These are phyloP conservation scores for Durusdinium trenchii DNA, from an alignment of 73 alveolate species.

Conservation along the genomic window DNA sequence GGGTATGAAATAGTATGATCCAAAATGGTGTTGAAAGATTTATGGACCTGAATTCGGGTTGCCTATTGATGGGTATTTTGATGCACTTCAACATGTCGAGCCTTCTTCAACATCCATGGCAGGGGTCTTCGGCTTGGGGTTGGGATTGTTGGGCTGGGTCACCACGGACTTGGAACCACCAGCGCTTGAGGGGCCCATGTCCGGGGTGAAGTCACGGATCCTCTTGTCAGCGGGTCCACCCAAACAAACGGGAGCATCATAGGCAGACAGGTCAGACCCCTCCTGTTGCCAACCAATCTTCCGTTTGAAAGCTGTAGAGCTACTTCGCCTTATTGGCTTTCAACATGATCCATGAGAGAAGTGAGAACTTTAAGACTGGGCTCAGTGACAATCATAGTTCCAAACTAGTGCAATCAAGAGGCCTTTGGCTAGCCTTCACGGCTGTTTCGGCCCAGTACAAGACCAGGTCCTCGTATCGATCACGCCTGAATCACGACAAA, in stretches of 20 bases:
- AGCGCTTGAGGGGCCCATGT: too few species aligned
- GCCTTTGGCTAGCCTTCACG: slow-evolving; percentile 10
- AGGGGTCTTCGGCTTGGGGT: too few species aligned
- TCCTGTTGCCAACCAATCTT: background rate
- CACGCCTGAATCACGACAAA: background rate
- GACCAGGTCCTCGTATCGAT: background rate
- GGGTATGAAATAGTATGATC: background rate
- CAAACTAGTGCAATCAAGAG: background rate
- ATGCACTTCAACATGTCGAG: too few species aligned
- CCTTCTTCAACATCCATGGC: too few species aligned
- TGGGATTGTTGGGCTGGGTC: too few species aligned
- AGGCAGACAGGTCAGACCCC: background rate
- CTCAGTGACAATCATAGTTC: background rate
- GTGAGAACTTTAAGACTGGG: background rate
- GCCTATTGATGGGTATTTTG: background rate
- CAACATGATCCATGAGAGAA: background rate
- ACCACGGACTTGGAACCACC: too few species aligned
- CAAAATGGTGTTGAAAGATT: background rate
- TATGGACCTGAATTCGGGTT: background rate
- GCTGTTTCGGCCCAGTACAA: too few species aligned
- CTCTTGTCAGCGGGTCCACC: background rate
- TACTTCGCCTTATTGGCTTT: background rate
- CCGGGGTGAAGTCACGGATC: background rate
- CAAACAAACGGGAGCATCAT: background rate
- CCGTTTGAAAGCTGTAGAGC: background rate